Percentiles rank a stretch among this genome's conserved stretches.
Conservation (phyloP, 257 asterid genomes). For the Lycium ferocissimum region DNA sequence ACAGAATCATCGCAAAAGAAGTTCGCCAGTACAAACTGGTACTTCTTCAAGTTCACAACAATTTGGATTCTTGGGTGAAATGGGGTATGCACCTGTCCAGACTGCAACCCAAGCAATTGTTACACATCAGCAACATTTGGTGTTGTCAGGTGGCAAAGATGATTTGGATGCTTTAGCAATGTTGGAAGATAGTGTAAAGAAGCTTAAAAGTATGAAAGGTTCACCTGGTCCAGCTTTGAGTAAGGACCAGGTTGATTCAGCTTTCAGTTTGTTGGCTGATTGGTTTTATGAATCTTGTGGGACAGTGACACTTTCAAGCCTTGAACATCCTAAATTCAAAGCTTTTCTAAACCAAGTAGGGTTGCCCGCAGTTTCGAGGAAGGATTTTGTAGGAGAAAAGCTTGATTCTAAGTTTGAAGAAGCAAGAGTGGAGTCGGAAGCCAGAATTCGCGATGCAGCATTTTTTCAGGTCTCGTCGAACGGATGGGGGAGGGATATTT, state of each 20-base stretch:
- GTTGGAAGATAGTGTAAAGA: slow-evolving; percentile 84
- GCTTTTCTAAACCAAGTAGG: slow-evolving; percentile 81
- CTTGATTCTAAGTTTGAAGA: slow-evolving; percentile 75
- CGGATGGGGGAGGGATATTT: slow-evolving; percentile 68
- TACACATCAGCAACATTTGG: slow-evolving; percentile 45
- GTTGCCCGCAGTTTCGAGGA: slow-evolving; percentile 58
- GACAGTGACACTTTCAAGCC: slow-evolving; percentile 62
- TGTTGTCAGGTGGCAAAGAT: slow-evolving; percentile 81
- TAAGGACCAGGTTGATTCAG: slow-evolving; percentile 64
- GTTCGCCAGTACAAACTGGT: slow-evolving; percentile 48
- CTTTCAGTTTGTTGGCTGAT: slow-evolving; percentile 65
- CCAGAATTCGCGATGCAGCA: slow-evolving; percentile 69
- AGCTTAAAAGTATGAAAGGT: slow-evolving; percentile 65
- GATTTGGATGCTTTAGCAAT: slow-evolving; percentile 82
- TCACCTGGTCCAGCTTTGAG: slow-evolving; percentile 59
- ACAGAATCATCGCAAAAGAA: slow-evolving; percentile 62
- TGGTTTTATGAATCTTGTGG: slow-evolving; percentile 85
- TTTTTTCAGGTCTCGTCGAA: slow-evolving; percentile 76
- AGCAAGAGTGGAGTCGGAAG: slow-evolving; percentile 64
- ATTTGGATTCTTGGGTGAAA: slow-evolving; percentile 45
- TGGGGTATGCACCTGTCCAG: slow-evolving; percentile 42
- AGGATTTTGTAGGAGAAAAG: slow-evolving; percentile 58
- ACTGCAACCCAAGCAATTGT: slow-evolving; percentile 28
- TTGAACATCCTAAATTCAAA: slow-evolving; percentile 83
- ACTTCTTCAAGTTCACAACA: slow-evolving; percentile 54